Evolutionary conservation across 495 filamentous ascomycete species (phyloP).

Genomic region (Cladorrhinum samala): DNA sequence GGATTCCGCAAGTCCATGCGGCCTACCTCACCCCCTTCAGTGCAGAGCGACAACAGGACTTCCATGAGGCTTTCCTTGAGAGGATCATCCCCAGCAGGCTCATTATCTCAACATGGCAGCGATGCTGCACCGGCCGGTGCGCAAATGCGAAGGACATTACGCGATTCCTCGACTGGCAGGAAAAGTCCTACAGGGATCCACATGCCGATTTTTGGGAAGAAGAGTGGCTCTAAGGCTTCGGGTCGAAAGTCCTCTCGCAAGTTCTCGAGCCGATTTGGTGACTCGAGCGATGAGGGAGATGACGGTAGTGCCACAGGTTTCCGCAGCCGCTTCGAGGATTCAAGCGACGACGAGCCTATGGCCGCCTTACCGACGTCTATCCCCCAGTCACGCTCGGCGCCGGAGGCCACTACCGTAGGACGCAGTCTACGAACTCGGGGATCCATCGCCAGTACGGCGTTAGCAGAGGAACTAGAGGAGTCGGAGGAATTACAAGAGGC

Average conservation of each 20-base stretch:
- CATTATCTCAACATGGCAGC: conserved; percentile 19
- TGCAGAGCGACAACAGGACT: conserved; percentile 14
- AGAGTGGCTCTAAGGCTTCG: conserved; percentile 11
- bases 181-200: conserved; percentile 21
- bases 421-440: conserved; percentile 9
- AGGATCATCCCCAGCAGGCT: conserved; percentile 31
- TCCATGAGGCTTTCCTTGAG: conserved; percentile 37
- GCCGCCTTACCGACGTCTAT: conserved; percentile 17
- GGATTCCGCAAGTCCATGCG: conserved; percentile 40
- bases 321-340: conserved; percentile 72
- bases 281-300: conserved; percentile 71
- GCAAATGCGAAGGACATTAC: conserved; percentile 29
- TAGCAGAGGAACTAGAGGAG: conserved; percentile 33
- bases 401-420: not conserved
- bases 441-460: conserved; percentile 23
- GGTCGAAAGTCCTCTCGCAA: conserved; percentile 16
- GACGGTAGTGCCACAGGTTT: conserved; percentile 43
- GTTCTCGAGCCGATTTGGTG: conserved; percentile 39
- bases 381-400: conserved; percentile 1
- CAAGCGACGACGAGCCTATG: conserved; percentile 62
- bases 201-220: conserved; percentile 32
- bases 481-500: conserved; percentile 30
- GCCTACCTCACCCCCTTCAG: conserved; percentile 21
- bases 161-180: conserved; percentile 17
- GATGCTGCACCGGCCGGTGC: conserved; percentile 8